These are phyloP conservation scores for Marvania coccoides DNA, from an alignment of 139 green algal genomes.

Conservation along the genomic window DNA sequence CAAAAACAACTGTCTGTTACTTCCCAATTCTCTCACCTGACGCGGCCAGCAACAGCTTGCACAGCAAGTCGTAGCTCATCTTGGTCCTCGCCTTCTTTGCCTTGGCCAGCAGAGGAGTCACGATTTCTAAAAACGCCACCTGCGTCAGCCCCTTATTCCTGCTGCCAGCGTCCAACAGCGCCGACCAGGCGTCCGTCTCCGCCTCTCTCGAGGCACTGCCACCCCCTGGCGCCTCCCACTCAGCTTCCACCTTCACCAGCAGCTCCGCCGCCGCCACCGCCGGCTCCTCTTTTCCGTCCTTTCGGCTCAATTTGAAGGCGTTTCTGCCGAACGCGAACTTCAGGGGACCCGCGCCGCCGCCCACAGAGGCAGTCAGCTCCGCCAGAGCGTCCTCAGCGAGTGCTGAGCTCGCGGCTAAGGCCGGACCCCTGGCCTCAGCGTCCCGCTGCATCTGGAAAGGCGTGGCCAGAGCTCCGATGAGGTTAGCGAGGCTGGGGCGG, in stretches of 20 bases:
- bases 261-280: not conserved
- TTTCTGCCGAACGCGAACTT: not conserved
- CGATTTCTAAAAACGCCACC: not conserved
- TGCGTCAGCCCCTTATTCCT: not conserved
- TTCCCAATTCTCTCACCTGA: conserved; percentile 1
- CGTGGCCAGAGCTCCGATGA: conserved; percentile 6
- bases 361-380: not conserved
- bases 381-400: conserved; percentile 7
- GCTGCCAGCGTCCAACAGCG: not conserved
- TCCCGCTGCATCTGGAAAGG: not conserved
- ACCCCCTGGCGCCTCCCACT: not conserved
- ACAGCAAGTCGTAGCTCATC: not conserved
- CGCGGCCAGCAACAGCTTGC: conserved; percentile 4
- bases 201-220: not conserved
- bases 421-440: not conserved
- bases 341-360: conserved; percentile 3
- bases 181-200: not conserved
- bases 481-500: conserved; percentile 12
- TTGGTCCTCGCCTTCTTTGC: not conserved
- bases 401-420: not conserved
- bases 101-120: not conserved
- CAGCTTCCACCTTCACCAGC: not conserved
- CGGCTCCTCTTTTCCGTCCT: too few relatives aligned
- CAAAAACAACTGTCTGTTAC: too few relatives aligned
- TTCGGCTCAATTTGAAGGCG: too few relatives aligned